Base-by-base conservation (phyloP, 2,329 filamentous ascomycete species). In the Bipolaris gigantea region DNA sequence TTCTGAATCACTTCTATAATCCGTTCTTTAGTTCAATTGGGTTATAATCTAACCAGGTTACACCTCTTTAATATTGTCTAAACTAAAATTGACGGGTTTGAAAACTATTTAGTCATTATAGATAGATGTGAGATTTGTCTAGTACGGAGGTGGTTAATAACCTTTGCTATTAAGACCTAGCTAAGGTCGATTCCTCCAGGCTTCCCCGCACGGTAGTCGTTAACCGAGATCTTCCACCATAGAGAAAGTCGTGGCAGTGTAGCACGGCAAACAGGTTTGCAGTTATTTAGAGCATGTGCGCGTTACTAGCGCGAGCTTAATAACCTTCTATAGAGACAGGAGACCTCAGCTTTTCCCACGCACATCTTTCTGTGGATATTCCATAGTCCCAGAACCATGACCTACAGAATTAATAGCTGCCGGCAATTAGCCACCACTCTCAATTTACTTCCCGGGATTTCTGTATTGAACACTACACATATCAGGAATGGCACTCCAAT, bases 391-490 rank as follows among this genome's bases (percentile, higher is more conserved):
- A 23, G 19, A 25, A 48, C 23, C 19, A 57, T 57, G 55, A 23
- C 35, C 18, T 57, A 52, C 19, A 45, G 50, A 27, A 16, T 51
- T 1, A 38, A 11, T 46, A 21, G 39, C 35, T 58, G 55, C 41
- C 51, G 55, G 34, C 48, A 54, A 49, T 30, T 58, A 11, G 47
- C 38, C 18, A 40, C 51, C 13, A 36, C 25, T 25, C 34, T 58
- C 11, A 49, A 42, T 32, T 19, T 35, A 33, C 19, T 55, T 33
- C 51, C 45, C 2, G 48, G 48, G 5, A 35, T 55, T 5, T 42
- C 51, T 21, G 51, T 58, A 4, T 35, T 58, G 9, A 55, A 52
- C 44, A 38, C 55, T 1, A 52, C 55, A 18, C 39, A 58, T 50
- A 23, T 58, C 11, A 34, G 35, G 13, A 50, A 49, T 38, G 48